Percentiles rank a stretch among this genome's conserved stretches.
Conservation (phyloP, 2,329 filamentous ascomycete species). For the Cryphonectria parasitica region DNA sequence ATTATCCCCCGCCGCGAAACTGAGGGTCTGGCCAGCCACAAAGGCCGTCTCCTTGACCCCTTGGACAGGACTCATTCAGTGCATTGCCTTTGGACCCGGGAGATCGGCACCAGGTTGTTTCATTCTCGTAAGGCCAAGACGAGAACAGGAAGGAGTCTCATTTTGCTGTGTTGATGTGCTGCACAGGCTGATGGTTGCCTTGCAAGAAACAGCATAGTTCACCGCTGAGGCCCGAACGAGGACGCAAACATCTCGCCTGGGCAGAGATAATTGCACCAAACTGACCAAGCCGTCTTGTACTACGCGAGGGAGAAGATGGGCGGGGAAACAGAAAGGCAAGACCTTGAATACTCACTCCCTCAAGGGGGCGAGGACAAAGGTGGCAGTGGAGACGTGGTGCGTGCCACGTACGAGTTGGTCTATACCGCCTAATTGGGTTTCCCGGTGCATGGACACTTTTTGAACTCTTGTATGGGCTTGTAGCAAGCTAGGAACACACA, state of each 20-base stretch:
- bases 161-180: neutral
- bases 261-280: neutral
- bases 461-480: no score
- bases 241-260: neutral
- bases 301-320: neutral
- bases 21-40: neutral
- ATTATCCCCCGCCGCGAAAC: no score
- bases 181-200: neutral
- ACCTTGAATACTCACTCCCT: neutral
- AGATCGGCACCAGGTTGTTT: neutral
- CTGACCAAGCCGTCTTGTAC: neutral
- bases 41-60: neutral
- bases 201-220: neutral
- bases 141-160: neutral
- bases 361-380: neutral
- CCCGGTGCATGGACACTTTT: neutral
- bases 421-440: neutral
- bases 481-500: neutral
- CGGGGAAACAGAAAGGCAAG: neutral
- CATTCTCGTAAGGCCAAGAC: neutral
- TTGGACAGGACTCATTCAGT: neutral
- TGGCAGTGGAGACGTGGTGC: neutral
- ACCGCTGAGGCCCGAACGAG: neutral
- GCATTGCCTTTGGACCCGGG: neutral
- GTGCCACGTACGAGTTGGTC: neutral